Conservation (phyloP, 2,329 filamentous ascomycete species). For the Alternaria conjuncta region DNA sequence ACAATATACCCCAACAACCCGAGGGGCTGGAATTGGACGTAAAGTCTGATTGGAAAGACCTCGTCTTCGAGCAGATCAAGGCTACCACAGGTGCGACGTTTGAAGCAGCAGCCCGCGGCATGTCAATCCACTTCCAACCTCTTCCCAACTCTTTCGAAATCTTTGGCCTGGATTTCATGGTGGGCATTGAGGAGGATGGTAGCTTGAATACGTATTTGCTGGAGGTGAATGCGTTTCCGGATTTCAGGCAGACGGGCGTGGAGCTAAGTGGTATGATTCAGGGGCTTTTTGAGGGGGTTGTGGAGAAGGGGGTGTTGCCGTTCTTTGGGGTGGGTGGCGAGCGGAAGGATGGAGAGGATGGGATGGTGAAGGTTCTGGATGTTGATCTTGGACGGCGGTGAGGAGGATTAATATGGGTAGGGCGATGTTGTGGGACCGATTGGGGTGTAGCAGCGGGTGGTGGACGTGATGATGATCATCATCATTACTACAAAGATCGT, state of each 20-base stretch:
- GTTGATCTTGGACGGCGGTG: no score
- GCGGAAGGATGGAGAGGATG: no score
- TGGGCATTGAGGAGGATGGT: conserved; percentile 58
- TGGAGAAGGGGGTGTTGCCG: no score
- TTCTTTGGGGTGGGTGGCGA: no score
- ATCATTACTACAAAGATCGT: no score
- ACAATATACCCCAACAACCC: no score
- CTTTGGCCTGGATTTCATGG: conserved; percentile 89
- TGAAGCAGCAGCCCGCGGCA: conserved; percentile 81
- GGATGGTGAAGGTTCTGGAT: no score
- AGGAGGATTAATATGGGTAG: no score
- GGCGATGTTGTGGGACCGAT: no score
- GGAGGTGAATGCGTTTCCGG: conserved; percentile 95
- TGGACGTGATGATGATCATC: no score
- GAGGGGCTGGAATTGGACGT: no score
- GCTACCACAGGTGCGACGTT: conserved; percentile 77
- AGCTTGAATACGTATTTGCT: conserved; percentile 71
- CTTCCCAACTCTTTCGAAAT: conserved; percentile 88
- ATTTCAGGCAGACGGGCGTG: conserved; percentile 89
- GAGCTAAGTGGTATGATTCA: conserved; percentile 74
- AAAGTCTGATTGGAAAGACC: conserved; percentile 56
- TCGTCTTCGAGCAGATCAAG: conserved; percentile 78
- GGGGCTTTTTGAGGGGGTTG: conserved; percentile 72
- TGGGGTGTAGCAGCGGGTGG: no score
- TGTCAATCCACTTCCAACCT: conserved; percentile 91